Base-by-base conservation (phyloP, 169 alveolate species). In the Plasmodium vivax region DNA sequence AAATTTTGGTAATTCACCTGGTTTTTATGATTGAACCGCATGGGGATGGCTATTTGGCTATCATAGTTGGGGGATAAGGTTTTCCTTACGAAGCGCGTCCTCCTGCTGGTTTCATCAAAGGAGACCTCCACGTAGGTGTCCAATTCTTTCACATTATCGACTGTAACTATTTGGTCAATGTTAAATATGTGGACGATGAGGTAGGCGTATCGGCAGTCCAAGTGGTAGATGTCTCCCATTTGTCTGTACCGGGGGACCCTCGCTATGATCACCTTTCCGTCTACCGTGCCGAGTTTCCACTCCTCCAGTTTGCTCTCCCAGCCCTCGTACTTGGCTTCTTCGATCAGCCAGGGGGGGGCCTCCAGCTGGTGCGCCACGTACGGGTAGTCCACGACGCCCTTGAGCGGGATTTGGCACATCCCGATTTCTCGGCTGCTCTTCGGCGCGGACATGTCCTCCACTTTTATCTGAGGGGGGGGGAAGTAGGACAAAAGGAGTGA, bases 211-310 rank as follows among this genome's bases (percentile, higher is more conserved):
- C 58, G 80, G 56, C 47, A 32, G 56, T 87, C 93, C 27, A 87
- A 1, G 68, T 87, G 93, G 77, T 87, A 87, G 2, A 87, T 54
- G 27, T 93, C 88, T 36, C 96, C 93, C 23, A 41, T 83, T 80
- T 96, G 97, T 72, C 97, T 92, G 62, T 96, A 96, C 10, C 97
- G 77, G 6, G 97, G 97, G 54, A 92, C 90, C 27, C 96, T 74
- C 12, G 56, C 83, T 32, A 96, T 92, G 6, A 93, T 27, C 10
- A 96, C 93, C 41, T 81, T 95, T 38, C 97, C 97, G 30, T 90
- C 92, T 3, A 96, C 54, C 7, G 92, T 80, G 5, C 97, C 97
- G 47, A 96, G 85, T 68, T 92, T 92, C 94, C 94, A 62, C 34
- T 95, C 94, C 9, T 93, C 95, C 68, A 96, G 41, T 62, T 68